Conservation (phyloP, 345 rosid species). For the Erucastrum elatum region DNA sequence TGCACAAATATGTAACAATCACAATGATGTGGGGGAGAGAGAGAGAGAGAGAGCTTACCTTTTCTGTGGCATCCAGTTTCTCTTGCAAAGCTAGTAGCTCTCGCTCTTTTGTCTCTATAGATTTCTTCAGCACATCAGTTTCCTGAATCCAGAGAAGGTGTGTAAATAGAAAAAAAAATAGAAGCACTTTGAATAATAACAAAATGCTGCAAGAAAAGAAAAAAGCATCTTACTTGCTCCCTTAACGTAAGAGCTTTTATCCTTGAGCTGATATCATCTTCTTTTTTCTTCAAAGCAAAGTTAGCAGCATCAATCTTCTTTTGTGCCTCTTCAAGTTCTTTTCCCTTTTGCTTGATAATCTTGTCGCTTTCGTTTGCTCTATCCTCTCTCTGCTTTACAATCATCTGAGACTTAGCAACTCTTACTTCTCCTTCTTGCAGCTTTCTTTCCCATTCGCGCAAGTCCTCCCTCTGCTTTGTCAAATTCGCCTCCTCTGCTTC, state of each 20-base stretch:
- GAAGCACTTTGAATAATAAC: neutral
- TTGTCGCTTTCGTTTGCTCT: constrained; percentile 79
- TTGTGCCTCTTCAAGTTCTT: constrained; percentile 72
- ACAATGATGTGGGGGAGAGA: neutral
- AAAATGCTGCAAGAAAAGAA: constrained; percentile 1
- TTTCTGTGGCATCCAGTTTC: constrained; percentile 78
- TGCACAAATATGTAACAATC: neutral
- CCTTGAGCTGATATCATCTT: constrained; percentile 70
- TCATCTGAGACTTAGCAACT: constrained; percentile 44
- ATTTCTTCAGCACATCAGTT: constrained; percentile 54
- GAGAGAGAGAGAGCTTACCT: constrained; percentile 42
- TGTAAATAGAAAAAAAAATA: constrained; percentile 15
- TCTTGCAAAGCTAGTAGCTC: constrained; percentile 66
- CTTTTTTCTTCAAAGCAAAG: constrained; percentile 55
- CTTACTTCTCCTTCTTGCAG: constrained; percentile 91
- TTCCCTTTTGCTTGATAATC: constrained; percentile 72
- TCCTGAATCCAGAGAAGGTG: constrained; percentile 52
- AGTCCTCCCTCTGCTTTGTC: constrained; percentile 89
- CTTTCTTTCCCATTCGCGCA: constrained; percentile 89
- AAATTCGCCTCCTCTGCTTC: constrained; percentile 65
- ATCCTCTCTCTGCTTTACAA: constrained; percentile 89
- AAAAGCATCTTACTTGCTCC: constrained; percentile 59
- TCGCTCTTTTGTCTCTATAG: constrained; percentile 61
- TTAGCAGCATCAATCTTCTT: constrained; percentile 72
- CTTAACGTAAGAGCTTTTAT: constrained; percentile 51